A percentile compares a stretch with the other conserved stretches of the same genome.
Evolutionary conservation across 169 alveolate species (phyloP).

Genomic region (Cryptosporidium andersoni): DNA sequence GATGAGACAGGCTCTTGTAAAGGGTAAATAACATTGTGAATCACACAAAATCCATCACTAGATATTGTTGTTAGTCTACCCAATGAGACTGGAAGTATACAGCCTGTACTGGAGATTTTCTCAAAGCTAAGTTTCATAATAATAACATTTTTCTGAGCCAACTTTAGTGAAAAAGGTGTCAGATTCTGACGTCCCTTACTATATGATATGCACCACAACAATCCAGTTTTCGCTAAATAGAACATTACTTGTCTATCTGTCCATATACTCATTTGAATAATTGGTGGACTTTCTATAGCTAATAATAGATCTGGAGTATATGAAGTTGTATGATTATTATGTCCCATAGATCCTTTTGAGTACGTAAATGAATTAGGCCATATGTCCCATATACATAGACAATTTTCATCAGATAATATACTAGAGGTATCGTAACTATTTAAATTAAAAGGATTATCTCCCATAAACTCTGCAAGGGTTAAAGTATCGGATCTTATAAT

Average conservation of each 20-base stretch:
- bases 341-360: not conserved
- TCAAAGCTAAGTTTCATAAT: not conserved
- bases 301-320: slow-evolving; percentile 28
- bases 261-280: slow-evolving; percentile 24
- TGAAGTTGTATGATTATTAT: too few species aligned
- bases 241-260: slow-evolving; percentile 1
- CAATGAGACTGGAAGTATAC: not conserved
- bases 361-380: slow-evolving; percentile 18
- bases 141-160: slow-evolving; percentile 42
- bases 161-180: slow-evolving; percentile 13
- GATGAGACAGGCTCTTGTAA: not conserved
- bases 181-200: slow-evolving; percentile 21
- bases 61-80: slow-evolving; percentile 29
- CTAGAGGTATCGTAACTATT: not conserved
- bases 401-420: slow-evolving; percentile 27
- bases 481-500: slow-evolving; percentile 16
- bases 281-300: slow-evolving; percentile 35
- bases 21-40: slow-evolving; percentile 17
- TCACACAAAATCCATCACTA: slow-evolving; percentile 27
- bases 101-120: not conserved
- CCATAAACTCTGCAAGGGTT: slow-evolving; percentile 63
- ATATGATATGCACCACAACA: slow-evolving; percentile 38
- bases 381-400: slow-evolving; percentile 61
- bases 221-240: slow-evolving; percentile 11
- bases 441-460: slow-evolving; percentile 18